These are phyloP conservation scores for Paecilomyces niveus DNA, from an alignment of 2,329 filamentous ascomycete species.

Conservation along the genomic window DNA sequence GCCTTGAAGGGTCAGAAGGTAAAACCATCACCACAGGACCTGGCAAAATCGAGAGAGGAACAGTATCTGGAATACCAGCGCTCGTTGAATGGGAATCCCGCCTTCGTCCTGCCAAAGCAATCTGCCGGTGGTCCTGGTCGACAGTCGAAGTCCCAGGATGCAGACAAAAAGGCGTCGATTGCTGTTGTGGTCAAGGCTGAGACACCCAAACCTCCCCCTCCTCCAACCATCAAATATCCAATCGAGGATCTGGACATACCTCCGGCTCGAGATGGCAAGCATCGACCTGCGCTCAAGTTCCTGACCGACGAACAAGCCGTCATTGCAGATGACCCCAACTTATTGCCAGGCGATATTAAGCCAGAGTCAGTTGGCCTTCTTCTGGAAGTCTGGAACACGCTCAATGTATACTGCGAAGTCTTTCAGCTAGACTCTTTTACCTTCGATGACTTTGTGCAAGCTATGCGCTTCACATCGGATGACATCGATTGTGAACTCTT, in stretches of 20 bases:
- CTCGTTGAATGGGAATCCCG: slow-evolving; percentile 37
- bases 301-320: slow-evolving; percentile 60
- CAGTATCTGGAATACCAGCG: slow-evolving; percentile 44
- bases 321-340: slow-evolving; percentile 40
- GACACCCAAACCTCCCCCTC: slow-evolving; percentile 53
- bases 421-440: slow-evolving; percentile 95
- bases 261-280: slow-evolving; percentile 54
- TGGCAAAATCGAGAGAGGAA: slow-evolving; percentile 38
- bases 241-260: slow-evolving; percentile 87
- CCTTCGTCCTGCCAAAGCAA: slow-evolving; percentile 28
- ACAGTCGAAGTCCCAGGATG: slow-evolving; percentile 22
- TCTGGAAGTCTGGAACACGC: slow-evolving; percentile 88
- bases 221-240: slow-evolving; percentile 81
- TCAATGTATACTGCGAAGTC: slow-evolving; percentile 96
- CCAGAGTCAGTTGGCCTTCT: slow-evolving; percentile 82
- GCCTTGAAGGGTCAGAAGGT: slow-evolving; percentile 62
- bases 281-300: slow-evolving; percentile 71
- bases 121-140: slow-evolving; percentile 20
- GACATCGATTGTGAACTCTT: slow-evolving; percentile 75
- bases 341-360: slow-evolving; percentile 48
- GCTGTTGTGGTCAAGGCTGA: slow-evolving; percentile 40
- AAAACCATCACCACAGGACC: slow-evolving; percentile 43
- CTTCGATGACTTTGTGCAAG: slow-evolving; percentile 90
- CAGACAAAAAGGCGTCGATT: slow-evolving; percentile 26
- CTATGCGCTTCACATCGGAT: slow-evolving; percentile 69